Conservation (phyloP, 257 asterid species). For the Primulina eburnea region DNA sequence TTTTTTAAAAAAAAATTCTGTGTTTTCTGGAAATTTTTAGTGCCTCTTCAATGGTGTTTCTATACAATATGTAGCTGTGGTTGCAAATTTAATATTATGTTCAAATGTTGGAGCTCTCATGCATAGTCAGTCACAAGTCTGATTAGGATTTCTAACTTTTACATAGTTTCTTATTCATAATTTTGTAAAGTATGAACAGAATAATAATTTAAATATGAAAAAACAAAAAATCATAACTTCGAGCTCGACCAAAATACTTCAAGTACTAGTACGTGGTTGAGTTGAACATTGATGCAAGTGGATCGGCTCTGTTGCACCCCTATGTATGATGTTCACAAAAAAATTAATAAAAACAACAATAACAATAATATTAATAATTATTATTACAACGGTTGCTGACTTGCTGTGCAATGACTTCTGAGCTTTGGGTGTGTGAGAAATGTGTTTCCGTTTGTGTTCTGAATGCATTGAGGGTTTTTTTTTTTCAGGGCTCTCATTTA, state of each 20-base stretch:
- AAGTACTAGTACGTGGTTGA: not conserved
- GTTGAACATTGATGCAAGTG: not conserved
- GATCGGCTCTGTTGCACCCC: not conserved
- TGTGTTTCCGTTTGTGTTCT: not conserved
- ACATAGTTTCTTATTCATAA: too few species aligned
- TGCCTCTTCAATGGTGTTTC: not conserved
- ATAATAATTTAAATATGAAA: too few species aligned
- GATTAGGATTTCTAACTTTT: not conserved
- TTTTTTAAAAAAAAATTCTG: not conserved
- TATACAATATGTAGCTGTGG: not conserved
- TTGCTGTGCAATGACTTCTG: not conserved
- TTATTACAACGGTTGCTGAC: not conserved
- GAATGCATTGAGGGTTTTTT: not conserved
- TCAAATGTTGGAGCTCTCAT: not conserved
- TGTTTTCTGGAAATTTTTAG: slow-evolving; percentile 6
- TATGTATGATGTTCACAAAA: not conserved
- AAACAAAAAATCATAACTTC: not conserved
- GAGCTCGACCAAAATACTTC: not conserved
- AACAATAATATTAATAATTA: too few species aligned
- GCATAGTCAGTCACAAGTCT: not conserved
- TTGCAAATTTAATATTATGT: not conserved
- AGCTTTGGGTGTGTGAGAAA: not conserved
- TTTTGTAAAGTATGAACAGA: not conserved
- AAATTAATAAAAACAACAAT: too few species aligned
- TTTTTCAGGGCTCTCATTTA: slow-evolving; percentile 70